phyloP scores from a whole-genome alignment of 768 basidiomycete genomes.

The Russula sp. region DNA sequence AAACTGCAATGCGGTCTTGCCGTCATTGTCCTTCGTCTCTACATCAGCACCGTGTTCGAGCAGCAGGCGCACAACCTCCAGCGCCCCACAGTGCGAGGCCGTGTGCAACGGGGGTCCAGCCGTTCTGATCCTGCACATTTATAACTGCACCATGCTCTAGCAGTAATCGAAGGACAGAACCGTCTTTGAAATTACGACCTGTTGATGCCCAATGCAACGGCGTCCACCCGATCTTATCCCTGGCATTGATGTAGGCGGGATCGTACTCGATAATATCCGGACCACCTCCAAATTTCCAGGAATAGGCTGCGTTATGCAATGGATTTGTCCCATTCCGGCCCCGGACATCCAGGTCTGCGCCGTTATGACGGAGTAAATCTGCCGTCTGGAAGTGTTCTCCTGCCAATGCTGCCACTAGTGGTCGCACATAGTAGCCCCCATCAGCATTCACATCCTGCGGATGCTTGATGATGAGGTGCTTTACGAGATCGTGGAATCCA shows the following conservation, averaged over 20 bases:
- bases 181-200: neutral
- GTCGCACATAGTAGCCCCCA: neutral
- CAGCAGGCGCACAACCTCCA: neutral
- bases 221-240: neutral
- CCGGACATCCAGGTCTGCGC: neutral
- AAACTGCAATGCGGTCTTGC: neutral
- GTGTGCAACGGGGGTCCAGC: neutral
- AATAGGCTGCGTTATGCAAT: neutral
- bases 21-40: neutral
- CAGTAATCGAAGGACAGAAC: neutral
- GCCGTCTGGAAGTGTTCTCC: neutral
- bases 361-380: neutral
- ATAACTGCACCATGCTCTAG: neutral
- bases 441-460: neutral
- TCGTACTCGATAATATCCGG: neutral
- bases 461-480: neutral
- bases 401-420: neutral
- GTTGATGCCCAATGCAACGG: neutral
- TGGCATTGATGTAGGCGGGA: neutral
- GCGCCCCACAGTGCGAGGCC: neutral
- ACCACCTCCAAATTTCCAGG: neutral
- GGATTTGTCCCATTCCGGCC: rapidly evolving
- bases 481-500: neutral
- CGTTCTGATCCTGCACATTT: neutral
- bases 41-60: neutral